phyloP scores from a whole-genome alignment of 495 filamentous ascomycete species.

The Aspergillus egyptiacus region DNA sequence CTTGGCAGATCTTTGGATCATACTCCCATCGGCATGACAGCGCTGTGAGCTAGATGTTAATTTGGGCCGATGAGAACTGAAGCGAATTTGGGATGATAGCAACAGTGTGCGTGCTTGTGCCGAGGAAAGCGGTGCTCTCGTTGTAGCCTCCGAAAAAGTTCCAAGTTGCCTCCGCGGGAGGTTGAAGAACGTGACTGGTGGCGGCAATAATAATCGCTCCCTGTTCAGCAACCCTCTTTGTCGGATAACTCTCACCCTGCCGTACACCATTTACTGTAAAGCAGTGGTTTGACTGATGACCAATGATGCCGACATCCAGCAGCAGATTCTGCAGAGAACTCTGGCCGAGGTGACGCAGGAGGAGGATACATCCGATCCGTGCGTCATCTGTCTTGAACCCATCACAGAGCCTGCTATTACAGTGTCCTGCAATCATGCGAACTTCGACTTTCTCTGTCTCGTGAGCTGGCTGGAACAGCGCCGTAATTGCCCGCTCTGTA shows the following conservation, averaged over 20 bases:
- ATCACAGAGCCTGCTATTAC: slow-evolving; percentile 67
- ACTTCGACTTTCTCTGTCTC: slow-evolving; percentile 81
- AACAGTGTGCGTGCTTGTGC: neutral
- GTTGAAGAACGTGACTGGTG: slow-evolving; percentile 18
- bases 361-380: slow-evolving; percentile 31
- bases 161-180: slow-evolving; percentile 1
- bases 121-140: neutral
- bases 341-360: slow-evolving; percentile 39
- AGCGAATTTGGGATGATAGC: neutral
- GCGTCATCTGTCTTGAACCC: slow-evolving; percentile 64
- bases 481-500: slow-evolving; percentile 70
- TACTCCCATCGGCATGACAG: neutral
- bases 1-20: slow-evolving; percentile 37
- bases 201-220: too few relatives aligned
- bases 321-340: slow-evolving; percentile 40
- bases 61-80: neutral
- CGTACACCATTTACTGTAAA: neutral
- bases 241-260: neutral
- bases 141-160: slow-evolving; percentile 3
- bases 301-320: slow-evolving; percentile 38
- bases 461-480: slow-evolving; percentile 75
- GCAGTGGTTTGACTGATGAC: slow-evolving; percentile 24
- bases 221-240: too few relatives aligned
- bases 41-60: neutral
- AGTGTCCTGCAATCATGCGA: slow-evolving; percentile 68